Percentiles rank a stretch among this genome's conserved stretches.
Conservation (phyloP, 208 protist genomes). For the Porcisia hertigi region DNA sequence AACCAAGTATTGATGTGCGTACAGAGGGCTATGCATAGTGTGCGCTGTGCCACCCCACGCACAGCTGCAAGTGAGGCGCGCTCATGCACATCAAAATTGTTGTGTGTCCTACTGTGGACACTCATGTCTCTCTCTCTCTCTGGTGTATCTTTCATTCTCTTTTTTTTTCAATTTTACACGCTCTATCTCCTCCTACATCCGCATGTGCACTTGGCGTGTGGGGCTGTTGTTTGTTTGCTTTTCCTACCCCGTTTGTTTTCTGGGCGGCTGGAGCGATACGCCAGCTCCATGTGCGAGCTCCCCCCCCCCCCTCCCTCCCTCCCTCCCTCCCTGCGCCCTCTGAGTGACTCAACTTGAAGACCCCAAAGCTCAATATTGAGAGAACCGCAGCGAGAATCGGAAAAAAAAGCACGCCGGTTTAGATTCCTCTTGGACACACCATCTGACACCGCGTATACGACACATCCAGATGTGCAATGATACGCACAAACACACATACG, state of each 20-base stretch:
- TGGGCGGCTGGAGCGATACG: no score
- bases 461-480: neutral
- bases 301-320: neutral
- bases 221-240: neutral
- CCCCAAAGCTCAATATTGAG: neutral
- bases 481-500: neutral
- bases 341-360: neutral
- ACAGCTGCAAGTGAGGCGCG: neutral
- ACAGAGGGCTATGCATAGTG: neutral
- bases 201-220: neutral
- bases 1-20: neutral
- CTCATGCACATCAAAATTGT: neutral
- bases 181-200: neutral
- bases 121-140: neutral
- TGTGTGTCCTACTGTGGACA: neutral
- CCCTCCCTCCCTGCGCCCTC: neutral
- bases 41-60: neutral
- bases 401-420: neutral
- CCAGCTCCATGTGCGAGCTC: neutral
- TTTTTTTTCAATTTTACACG: neutral
- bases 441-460: neutral
- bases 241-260: no score
- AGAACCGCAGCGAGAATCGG: neutral
- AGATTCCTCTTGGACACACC: neutral
- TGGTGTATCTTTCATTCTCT: neutral